Base-by-base conservation (phyloP, 768 basidiomycete genomes). In the Pleurotus salmoneostramineus region DNA sequence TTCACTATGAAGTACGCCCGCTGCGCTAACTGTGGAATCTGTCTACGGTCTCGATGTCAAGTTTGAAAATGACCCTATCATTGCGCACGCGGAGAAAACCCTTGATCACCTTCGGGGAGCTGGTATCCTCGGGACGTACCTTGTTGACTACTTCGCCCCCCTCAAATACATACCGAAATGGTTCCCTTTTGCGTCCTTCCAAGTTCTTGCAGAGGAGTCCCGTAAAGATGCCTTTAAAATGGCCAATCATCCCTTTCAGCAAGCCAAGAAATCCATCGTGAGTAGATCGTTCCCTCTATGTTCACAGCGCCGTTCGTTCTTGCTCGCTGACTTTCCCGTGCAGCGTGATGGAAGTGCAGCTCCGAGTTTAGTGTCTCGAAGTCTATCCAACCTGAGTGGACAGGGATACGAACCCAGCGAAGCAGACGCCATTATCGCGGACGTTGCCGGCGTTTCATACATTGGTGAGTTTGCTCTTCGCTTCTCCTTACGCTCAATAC, bases 111-210 rank as follows among this genome's bases (percentile, higher is more conserved):
- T 74, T 27, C 61, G 67, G 5, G 66, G 61, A 11, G 64, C 71
- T 3, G 66, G 59, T 3, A 64, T 65, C 47, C 61, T 68, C 3
- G 71, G 69, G 1, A 56, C 70, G 0, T 77, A 66, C 56, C 63
- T 76, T 2, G 72, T 73, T 48, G 74, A 78, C 45, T 56, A 63
- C 0, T 32, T 69, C 11, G 66, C 66, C 10, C 34, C 66, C 10
- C 60, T 78, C 17, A 71, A 71, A 56, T 62, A 74, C 42, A 48
- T 76, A 2, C 76, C 75, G 2, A 61, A 57, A 3, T 76, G 72
- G 69, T 59, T 76, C 44, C 74, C 76, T 40, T 69, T 72, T 1
- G 68, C 68, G 0, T 69, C 63, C 6, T 77, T 51, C 17, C 50
- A 34, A 1, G 17, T n/a, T n/a, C 50, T 51, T 7, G 50, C 33